phyloP scores from a whole-genome alignment of 129 eudicot genomes.

The Centella asiatica region DNA sequence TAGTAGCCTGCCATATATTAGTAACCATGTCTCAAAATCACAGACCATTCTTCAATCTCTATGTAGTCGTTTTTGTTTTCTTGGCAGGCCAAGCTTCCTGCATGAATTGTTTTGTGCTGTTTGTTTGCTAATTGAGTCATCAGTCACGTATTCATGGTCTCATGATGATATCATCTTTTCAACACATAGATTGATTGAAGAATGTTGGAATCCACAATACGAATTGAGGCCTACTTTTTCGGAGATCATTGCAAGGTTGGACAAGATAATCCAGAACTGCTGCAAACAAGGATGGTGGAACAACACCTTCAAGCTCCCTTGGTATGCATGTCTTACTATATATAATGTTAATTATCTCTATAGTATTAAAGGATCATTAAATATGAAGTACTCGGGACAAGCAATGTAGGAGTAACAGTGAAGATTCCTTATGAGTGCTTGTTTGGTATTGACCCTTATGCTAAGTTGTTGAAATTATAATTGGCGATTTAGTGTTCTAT shows the following conservation, averaged over 20 bases:
- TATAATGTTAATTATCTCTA: not conserved
- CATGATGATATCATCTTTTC: not conserved
- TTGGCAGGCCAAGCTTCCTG: too few species aligned
- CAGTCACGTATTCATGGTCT: not conserved
- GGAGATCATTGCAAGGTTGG: constrained; percentile 67
- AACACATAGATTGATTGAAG: constrained; percentile 66
- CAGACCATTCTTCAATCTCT: too few species aligned
- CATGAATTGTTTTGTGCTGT: too few species aligned
- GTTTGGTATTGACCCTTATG: not conserved
- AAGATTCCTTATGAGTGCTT: too few species aligned
- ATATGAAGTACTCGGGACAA: not conserved
- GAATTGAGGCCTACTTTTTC: constrained; percentile 63
- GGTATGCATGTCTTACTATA: constrained; percentile 34
- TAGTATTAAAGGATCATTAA: not conserved
- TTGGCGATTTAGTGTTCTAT: too few species aligned
- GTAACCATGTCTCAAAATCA: too few species aligned
- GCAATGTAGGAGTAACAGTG: not conserved
- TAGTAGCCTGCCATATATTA: too few species aligned
- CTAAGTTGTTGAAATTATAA: not conserved
- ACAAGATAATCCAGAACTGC: constrained; percentile 54
- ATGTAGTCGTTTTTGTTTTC: too few species aligned
- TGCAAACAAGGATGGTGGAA: constrained; percentile 97
- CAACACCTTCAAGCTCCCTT: constrained; percentile 88
- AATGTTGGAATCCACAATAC: constrained; percentile 69
- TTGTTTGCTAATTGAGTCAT: too few species aligned